These are phyloP conservation scores for Leccinum broughii DNA, from an alignment of 768 basidiomycete genomes.

Conservation along the genomic window DNA sequence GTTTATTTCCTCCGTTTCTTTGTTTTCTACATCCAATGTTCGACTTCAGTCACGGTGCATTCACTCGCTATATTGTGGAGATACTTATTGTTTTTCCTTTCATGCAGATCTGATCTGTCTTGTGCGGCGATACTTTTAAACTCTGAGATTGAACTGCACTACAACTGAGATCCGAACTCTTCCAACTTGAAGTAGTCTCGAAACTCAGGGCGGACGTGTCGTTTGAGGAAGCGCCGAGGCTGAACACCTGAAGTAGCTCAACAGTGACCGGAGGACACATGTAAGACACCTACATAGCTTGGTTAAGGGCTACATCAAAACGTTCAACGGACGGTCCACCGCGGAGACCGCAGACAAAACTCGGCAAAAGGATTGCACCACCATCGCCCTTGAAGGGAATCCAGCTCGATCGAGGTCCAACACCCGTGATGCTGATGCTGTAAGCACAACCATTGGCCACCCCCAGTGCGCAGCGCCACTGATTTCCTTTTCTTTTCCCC, in stretches of 20 bases:
- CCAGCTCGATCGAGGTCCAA: background rate
- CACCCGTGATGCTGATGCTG: background rate
- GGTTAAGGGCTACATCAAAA: background rate
- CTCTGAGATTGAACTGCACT: background rate
- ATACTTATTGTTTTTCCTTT: background rate
- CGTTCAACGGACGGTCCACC: background rate
- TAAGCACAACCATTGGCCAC: conserved; percentile 1
- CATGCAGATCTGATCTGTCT: background rate
- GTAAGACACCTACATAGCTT: background rate
- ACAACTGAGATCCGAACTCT: background rate
- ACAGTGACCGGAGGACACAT: background rate
- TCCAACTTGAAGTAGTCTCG: background rate
- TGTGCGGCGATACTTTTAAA: background rate
- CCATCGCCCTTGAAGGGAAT: background rate
- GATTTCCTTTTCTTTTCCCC: background rate
- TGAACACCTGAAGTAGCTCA: background rate
- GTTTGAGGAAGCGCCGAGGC: background rate
- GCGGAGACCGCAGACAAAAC: background rate
- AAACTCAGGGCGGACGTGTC: background rate
- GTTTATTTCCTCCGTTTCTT: background rate
- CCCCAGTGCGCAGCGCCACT: background rate
- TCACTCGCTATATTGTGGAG: background rate
- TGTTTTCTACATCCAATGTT: background rate
- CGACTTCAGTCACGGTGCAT: background rate
- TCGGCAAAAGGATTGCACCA: background rate